Conservation (phyloP, 345 rosid genomes). For the sweet orange (Citrus sinensis) region DNA sequence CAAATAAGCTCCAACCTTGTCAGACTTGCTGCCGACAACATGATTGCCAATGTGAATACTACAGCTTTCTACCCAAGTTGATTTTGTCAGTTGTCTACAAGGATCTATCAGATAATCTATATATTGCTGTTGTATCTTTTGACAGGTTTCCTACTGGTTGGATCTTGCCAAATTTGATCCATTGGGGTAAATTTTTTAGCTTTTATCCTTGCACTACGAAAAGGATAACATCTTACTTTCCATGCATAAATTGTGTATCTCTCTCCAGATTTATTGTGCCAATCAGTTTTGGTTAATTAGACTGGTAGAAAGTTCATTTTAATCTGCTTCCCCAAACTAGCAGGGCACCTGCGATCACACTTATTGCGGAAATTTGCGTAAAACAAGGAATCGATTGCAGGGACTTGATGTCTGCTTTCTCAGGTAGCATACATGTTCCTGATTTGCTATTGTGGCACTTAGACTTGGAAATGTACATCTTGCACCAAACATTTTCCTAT, state of each 20-base stretch:
- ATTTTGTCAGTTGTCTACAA: background rate
- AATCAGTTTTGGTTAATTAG: background rate
- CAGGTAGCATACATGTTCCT: conserved; percentile 28
- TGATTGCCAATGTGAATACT: background rate
- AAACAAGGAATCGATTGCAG: conserved; percentile 37
- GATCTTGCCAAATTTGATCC: conserved; percentile 35
- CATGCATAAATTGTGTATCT: background rate
- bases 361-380: conserved; percentile 27
- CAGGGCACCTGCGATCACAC: conserved; percentile 25
- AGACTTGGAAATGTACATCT: background rate
- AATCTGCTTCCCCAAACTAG: background rate
- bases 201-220: background rate
- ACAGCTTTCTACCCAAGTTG: background rate
- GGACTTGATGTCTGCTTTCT: conserved; percentile 31
- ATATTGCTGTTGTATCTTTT: background rate
- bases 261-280: background rate
- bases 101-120: conserved; percentile 17
- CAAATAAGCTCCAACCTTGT: conserved; percentile 34
- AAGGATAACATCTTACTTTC: background rate
- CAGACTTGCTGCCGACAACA: conserved; percentile 31
- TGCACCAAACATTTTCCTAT: background rate
- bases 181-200: conserved; percentile 26
- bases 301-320: background rate
- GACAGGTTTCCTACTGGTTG: conserved; percentile 23
- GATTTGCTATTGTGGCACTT: background rate